phyloP scores from a whole-genome alignment of 2,329 filamentous ascomycete species.

The Colletotrichum cordylinicola region DNA sequence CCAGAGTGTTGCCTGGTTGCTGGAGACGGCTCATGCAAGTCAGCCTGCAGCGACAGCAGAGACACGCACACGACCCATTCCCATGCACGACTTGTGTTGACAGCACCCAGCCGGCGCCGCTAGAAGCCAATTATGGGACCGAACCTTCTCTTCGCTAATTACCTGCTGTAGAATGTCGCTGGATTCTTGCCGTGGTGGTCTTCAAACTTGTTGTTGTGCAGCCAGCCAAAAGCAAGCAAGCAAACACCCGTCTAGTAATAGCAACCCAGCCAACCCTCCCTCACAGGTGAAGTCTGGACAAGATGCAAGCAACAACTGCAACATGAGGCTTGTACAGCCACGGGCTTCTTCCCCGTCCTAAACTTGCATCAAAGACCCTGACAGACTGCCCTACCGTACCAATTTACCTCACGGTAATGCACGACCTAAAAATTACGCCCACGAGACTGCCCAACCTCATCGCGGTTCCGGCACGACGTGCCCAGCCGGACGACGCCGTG shows the following conservation, averaged over 20 bases:
- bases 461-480: background rate
- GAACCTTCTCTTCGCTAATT: background rate
- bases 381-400: background rate
- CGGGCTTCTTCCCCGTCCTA: background rate
- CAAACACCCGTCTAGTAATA: background rate
- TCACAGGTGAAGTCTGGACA: background rate
- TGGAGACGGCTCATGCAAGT: slow-evolving; percentile 2
- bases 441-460: background rate
- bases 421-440: background rate
- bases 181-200: background rate
- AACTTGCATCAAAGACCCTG: background rate
- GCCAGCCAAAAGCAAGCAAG: background rate
- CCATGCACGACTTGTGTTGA: slow-evolving; percentile 7
- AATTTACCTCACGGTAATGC: background rate
- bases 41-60: background rate
- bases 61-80: slow-evolving; percentile 3
- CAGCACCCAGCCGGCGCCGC: background rate
- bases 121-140: background rate
- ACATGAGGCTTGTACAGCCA: slow-evolving; percentile 1
- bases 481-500: slow-evolving; percentile 12
- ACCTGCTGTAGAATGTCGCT: background rate
- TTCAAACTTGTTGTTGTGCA: background rate
- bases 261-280: background rate
- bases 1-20: background rate
- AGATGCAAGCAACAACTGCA: background rate